Evolutionary conservation across 768 basidiomycete genomes (phyloP), one percentile per base, ranked within the genome.

Genomic region (Lepiota venenata): DNA sequence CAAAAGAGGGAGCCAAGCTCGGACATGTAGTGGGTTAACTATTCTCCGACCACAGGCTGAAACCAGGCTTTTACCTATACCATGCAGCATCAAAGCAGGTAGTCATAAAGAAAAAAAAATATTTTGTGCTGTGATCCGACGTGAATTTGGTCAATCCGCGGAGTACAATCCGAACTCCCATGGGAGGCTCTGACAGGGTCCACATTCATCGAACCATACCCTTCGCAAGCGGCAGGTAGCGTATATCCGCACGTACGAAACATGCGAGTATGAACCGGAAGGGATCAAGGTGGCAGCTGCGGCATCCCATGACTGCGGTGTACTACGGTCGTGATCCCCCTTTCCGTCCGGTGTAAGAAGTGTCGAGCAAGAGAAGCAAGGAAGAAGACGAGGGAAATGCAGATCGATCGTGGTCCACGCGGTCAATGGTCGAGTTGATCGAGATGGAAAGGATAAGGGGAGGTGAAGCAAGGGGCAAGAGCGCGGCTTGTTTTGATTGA

Each of bases 161-260:
- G 69, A 67, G 63, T 87, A 90, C 42, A 91, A 71, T 63, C 84
- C 79, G 64, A 91, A 89, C 69, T 91, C 89, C 87, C 86, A 89
- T 29, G 88, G 87, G 7, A 75, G 65, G 56, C 72, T 75, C 56
- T 82, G 78, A 50, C 69, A 66, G 52, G 79, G 76, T 8, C 77
- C 77, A 43, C 66, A 69, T 58, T 87, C 79, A 58, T 78, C 81
- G 66, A 91, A 81, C 89, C 90, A 92, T 25, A 92, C 81, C 63
- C 90, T 74, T 57, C 86, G 74, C 60, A 92, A 68, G 36, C 89
- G 79, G 69, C 90, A 92, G 36, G 80, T 88, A 18, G 88, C 88
- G 64, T 90, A 86, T 42, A 92, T 78, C 65, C 84, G 87, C 60
- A 91, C 73, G 61, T 83, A 87, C 16, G 81, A 76, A 45, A 85